Percentiles rank a stretch among this genome's conserved stretches.
phyloP scores from a whole-genome alignment of 1,284 basidiomycete genomes.

The Stereum hirsutum region DNA sequence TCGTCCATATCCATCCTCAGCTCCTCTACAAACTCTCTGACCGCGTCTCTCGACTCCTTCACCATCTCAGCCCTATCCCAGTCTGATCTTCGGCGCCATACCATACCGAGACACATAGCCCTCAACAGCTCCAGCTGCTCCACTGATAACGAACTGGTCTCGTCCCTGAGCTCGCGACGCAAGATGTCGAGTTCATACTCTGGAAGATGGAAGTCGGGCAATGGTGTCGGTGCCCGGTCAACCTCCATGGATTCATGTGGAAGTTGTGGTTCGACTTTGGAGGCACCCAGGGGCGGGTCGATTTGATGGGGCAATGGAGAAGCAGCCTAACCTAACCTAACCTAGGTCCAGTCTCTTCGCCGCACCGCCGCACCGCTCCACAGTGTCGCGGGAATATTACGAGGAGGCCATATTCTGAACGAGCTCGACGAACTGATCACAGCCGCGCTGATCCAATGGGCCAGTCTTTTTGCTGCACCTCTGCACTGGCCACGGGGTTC shows the following conservation, averaged over 20 bases:
- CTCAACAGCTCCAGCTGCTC: constrained; percentile 94
- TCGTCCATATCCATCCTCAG: constrained; percentile 23
- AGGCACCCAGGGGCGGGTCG: too few species aligned
- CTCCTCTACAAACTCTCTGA: constrained; percentile 54
- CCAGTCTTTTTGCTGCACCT: too few species aligned
- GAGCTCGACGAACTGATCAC: too few species aligned
- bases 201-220: constrained; percentile 61
- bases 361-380: too few species aligned
- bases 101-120: constrained; percentile 68
- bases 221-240: constrained; percentile 50
- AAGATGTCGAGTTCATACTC: constrained; percentile 37
- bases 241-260: constrained; percentile 35
- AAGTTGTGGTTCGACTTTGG: too few species aligned
- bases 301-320: too few species aligned
- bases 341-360: too few species aligned
- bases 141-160: constrained; percentile 56
- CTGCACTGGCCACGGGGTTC: too few species aligned
- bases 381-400: too few species aligned
- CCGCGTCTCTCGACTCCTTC: constrained; percentile 41
- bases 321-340: too few species aligned
- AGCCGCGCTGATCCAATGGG: too few species aligned
- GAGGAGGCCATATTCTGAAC: too few species aligned
- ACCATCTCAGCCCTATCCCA: constrained; percentile 79
- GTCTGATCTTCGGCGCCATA: constrained; percentile 77
- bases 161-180: constrained; percentile 32